Percentiles rank a stretch among this genome's conserved stretches.
phyloP scores from a whole-genome alignment of 2,329 filamentous ascomycete genomes.

The Pyrenochaeta sp. region DNA sequence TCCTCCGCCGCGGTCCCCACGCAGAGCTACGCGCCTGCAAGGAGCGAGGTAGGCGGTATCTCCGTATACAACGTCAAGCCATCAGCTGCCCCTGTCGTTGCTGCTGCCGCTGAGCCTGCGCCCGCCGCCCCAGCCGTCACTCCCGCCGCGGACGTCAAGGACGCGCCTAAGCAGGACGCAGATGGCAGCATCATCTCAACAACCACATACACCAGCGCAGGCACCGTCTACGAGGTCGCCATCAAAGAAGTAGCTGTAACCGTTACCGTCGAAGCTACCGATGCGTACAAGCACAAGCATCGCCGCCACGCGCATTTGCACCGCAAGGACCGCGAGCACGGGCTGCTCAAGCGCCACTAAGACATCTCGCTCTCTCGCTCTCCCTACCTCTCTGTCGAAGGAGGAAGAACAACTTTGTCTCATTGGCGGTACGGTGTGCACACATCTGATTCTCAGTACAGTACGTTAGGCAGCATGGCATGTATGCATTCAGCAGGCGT shows the following conservation, averaged over 20 bases:
- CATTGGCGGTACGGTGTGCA: not conserved
- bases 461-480: no score
- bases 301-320: conserved; percentile 35
- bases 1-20: conserved; percentile 39
- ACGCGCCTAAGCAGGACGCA: conserved; percentile 11
- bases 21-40: conserved; percentile 44
- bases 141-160: conserved; percentile 23
- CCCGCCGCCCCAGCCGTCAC: conserved; percentile 28
- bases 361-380: not conserved
- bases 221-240: conserved; percentile 55
- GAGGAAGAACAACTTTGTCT: no score
- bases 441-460: not conserved
- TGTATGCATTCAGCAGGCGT: no score
- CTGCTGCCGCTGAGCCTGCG: conserved; percentile 13
- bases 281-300: conserved; percentile 25
- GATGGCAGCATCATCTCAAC: conserved; percentile 47
- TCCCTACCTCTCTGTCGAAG: no score
- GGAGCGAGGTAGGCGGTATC: conserved; percentile 42
- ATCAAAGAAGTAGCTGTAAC: conserved; percentile 55
- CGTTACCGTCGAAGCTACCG: conserved; percentile 46
- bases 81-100: conserved; percentile 4
- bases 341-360: conserved; percentile 6
- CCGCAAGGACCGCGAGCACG: conserved; percentile 38
- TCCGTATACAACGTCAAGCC: conserved; percentile 39
- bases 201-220: conserved; percentile 53